Base-by-base conservation (phyloP, 306 rosid genomes). In the cucumber (Cucumis sativus) region DNA sequence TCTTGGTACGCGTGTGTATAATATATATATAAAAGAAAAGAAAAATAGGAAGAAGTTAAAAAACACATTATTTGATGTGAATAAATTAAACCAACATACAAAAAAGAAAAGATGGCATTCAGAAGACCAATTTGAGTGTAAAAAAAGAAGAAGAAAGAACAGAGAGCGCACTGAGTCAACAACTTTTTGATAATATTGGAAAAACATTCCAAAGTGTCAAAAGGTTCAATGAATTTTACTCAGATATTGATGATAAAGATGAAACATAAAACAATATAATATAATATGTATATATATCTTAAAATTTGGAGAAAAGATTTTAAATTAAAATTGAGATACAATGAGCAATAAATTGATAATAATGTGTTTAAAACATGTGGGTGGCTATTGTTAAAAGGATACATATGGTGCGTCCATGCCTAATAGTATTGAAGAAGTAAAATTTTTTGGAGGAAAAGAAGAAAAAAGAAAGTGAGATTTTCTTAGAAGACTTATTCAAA, bases 291-390 rank as follows among this genome's bases (percentile, higher is more conserved):
- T 33, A 63, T 65, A 17, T 16, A 37, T 66, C 9, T 35, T 30
- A 2, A 2, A 30, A 30, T 65, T 43, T 37, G 51, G 16, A 8
- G 6, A 66, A 43, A 66, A 33, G 37, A 33, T 33, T 37, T 66
- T 9, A n/a, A 39, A 66, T 39, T 66, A 10, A 66, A 66, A 66
- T 39, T 66, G 30, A 39, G 51, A 66, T 14, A 0, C 17, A 64
- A 64, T 35, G 47, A 35, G 40, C 10, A 30, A 15, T 30, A 10
- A 30, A 15, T 30, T 23, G 21, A 33, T 28, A 33, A 4, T 65
- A 65, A 65, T 41, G 11, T 40, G 74, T 43, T 40, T 69, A 2
- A 69, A 69, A 69, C 75, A 43, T 69, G 75, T 69, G 75, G 75
- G 75, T 69, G 75, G 75, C 75, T 69, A 45, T 2, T 2, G 37